These are phyloP conservation scores for Candida mesenterica DNA, from an alignment of 1,139 yeast species.

Conservation along the genomic window DNA sequence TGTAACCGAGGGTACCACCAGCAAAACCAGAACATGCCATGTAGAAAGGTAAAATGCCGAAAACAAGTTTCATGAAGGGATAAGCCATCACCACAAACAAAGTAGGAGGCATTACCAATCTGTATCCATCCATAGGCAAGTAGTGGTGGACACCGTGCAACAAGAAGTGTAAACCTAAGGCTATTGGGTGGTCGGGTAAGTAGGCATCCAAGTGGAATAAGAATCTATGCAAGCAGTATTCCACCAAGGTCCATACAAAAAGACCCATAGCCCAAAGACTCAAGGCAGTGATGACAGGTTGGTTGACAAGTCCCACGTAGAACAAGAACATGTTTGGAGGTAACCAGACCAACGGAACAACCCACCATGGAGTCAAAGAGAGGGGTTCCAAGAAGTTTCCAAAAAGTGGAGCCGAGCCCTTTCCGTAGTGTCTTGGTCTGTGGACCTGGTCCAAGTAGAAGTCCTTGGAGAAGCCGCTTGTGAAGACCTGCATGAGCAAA, in stretches of 20 bases:
- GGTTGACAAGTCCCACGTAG: constrained; percentile 39
- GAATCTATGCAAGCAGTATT: constrained; percentile 84
- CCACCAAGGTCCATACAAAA: constrained; percentile 88
- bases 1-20: constrained; percentile 93
- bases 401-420: constrained; percentile 80
- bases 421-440: constrained; percentile 83
- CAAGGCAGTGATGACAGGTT: constrained; percentile 33
- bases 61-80: constrained; percentile 44
- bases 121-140: constrained; percentile 90
- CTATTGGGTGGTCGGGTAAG: constrained; percentile 76
- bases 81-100: constrained; percentile 52
- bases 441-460: constrained; percentile 95
- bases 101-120: constrained; percentile 96
- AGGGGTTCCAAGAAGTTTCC: constrained; percentile 50
- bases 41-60: constrained; percentile 40
- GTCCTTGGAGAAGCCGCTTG: constrained; percentile 73
- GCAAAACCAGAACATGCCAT: constrained; percentile 66
- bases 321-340: constrained; percentile 65
- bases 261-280: constrained; percentile 62
- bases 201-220: constrained; percentile 86
- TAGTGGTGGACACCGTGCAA: constrained; percentile 97
- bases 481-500: constrained; percentile 72
- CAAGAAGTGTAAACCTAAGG: constrained; percentile 80
- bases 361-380: constrained; percentile 55
- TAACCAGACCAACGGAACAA: constrained; percentile 85